Evolutionary conservation across 208 protist species (phyloP).

Genomic region (Leishmania mexicana): DNA sequence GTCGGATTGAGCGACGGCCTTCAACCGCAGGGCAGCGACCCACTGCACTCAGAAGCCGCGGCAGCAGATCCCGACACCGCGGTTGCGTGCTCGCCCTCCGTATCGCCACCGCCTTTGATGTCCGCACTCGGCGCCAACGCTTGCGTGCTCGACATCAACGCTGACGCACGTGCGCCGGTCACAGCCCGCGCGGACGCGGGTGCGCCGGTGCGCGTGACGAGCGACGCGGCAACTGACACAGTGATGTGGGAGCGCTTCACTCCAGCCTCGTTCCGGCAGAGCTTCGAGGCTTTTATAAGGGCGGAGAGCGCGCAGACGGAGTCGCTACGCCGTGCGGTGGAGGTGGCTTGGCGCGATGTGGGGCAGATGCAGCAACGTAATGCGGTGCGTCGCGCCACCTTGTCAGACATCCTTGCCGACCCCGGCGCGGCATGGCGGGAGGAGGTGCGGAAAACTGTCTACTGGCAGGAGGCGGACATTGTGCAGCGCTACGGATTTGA

Average conservation of each 20-base stretch:
- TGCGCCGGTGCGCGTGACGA: constrained; percentile 16
- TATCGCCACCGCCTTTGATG: background rate
- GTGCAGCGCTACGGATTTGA: constrained; percentile 52
- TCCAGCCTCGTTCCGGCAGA: constrained; percentile 25
- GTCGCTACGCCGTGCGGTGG: constrained; percentile 37
- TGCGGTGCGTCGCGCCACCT: constrained; percentile 28
- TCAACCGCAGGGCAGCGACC: background rate
- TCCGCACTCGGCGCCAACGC: background rate
- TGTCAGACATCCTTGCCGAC: constrained; percentile 29
- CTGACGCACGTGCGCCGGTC: background rate
- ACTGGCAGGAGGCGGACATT: constrained; percentile 61
- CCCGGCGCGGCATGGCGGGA: constrained; percentile 23
- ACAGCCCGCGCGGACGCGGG: background rate
- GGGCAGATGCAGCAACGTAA: constrained; percentile 61
- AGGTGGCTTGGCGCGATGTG: constrained; percentile 56
- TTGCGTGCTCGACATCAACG: background rate
- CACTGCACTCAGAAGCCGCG: background rate
- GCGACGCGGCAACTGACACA: constrained; percentile 10
- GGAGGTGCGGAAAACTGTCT: constrained; percentile 35
- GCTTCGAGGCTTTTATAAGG: constrained; percentile 12
- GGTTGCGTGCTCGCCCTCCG: background rate
- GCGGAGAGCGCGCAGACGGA: constrained; percentile 36
- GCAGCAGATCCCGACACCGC: background rate
- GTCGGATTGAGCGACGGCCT: background rate
- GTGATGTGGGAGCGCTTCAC: constrained; percentile 45